Evolutionary conservation across 345 rosid species (phyloP).

Genomic region (Eucalyptus marginata): DNA sequence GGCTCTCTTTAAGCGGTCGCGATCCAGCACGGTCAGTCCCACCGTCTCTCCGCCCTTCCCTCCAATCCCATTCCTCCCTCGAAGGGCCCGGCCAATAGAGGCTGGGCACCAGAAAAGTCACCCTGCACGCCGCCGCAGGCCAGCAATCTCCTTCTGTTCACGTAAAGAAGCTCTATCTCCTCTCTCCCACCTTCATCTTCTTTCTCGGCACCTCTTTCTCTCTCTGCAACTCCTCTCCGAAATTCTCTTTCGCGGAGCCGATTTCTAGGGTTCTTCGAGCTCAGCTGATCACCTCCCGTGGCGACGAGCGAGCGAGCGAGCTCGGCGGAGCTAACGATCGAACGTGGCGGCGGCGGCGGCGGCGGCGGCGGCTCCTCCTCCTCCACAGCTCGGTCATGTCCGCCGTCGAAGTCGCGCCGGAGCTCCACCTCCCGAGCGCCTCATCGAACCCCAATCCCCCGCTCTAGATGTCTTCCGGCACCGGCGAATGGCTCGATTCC

Average conservation of each 20-base stretch:
- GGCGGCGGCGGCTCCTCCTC: no score
- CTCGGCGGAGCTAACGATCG: not conserved
- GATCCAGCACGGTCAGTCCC: not conserved
- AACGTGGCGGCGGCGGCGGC: not conserved
- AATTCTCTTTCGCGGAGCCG: not conserved
- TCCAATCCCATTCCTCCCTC: not conserved
- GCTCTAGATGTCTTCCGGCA: conserved; percentile 43
- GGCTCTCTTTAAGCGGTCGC: not conserved
- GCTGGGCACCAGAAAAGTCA: no score
- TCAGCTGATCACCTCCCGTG: not conserved
- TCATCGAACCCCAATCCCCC: conserved; percentile 17
- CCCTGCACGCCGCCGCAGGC: not conserved
- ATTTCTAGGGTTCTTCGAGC: conserved; percentile 29
- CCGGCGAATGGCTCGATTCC: conserved; percentile 51
- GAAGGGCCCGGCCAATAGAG: not conserved
- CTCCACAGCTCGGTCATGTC: not conserved
- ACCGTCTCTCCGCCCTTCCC: not conserved
- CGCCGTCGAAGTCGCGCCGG: not conserved
- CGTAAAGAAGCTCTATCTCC: not conserved
- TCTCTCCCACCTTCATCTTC: not conserved
- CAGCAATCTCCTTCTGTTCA: not conserved
- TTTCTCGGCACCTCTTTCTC: conserved; percentile 1
- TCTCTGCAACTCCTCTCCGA: not conserved
- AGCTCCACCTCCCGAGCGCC: not conserved
- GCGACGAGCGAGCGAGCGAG: not conserved